A percentile compares a stretch with the other conserved stretches of the same genome.
phyloP scores from a whole-genome alignment of 2,329 filamentous ascomycete species.

The Penicillium sp. region DNA sequence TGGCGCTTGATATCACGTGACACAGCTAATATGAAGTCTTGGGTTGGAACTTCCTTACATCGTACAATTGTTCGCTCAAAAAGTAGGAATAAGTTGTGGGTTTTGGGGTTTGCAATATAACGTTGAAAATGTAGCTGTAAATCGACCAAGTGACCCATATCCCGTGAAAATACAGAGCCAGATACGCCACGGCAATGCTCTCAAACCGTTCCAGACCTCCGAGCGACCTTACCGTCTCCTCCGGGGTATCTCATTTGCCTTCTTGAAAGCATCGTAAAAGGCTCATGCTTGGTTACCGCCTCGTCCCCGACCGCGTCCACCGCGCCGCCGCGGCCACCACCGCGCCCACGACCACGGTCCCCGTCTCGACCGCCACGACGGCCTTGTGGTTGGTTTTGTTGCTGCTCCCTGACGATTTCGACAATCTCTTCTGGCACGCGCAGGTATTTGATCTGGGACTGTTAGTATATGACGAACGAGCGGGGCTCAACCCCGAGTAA shows the following conservation, averaged over 20 bases:
- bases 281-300: slow-evolving; percentile 32
- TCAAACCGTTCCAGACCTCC: slow-evolving; percentile 32
- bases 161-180: slow-evolving; percentile 39
- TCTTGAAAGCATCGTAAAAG: slow-evolving; percentile 19
- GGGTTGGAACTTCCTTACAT: not conserved
- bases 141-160: slow-evolving; percentile 28
- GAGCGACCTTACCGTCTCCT: slow-evolving; percentile 30
- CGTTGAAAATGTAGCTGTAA: slow-evolving; percentile 16
- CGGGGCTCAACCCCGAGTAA: not conserved
- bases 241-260: slow-evolving; percentile 40
- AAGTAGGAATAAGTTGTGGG: not conserved
- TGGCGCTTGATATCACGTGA: slow-evolving; percentile 19
- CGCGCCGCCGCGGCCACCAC: slow-evolving; percentile 47
- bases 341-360: slow-evolving; percentile 39
- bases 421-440: slow-evolving; percentile 96
- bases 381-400: slow-evolving; percentile 64
- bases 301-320: slow-evolving; percentile 40
- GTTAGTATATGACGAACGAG: slow-evolving; percentile 5
- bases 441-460: slow-evolving; percentile 88
- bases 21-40: not conserved
- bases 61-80: not conserved
- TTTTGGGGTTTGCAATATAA: slow-evolving; percentile 17
- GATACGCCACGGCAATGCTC: slow-evolving; percentile 45
- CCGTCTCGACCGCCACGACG: slow-evolving; percentile 45
- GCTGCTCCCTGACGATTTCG: slow-evolving; percentile 89